phyloP scores from a whole-genome alignment of 805 yeast species.

The Phaffomyces antillensis region DNA sequence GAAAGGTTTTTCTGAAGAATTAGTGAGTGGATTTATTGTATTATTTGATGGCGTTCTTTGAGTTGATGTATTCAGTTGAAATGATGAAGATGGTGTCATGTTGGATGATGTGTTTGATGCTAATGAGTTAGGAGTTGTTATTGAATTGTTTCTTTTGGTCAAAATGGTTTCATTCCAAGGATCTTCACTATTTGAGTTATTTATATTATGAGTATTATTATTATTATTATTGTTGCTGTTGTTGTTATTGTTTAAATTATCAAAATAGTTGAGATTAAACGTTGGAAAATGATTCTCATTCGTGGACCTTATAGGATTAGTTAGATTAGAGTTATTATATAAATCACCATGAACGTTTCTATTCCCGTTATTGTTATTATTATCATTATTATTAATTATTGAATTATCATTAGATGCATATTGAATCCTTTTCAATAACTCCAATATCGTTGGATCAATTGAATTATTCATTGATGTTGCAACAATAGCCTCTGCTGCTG shows the following conservation, averaged over 20 bases:
- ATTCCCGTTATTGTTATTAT: conserved; percentile 6
- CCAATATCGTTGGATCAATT: conserved; percentile 58
- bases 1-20: conserved; percentile 32
- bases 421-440: conserved; percentile 50
- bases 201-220: not conserved
- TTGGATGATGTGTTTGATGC: conserved; percentile 1
- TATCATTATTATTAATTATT: not conserved
- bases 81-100: conserved; percentile 1
- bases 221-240: not conserved
- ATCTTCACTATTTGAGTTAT: not conserved
- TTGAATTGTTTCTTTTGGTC: not conserved
- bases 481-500: conserved; percentile 57
- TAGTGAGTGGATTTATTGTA: too few relatives aligned
- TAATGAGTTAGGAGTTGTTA: conserved; percentile 2
- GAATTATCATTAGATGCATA: conserved; percentile 30
- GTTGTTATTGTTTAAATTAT: conserved; percentile 13
- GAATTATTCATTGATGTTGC: conserved; percentile 41
- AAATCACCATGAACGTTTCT: conserved; percentile 4
- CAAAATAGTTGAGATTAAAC: conserved; percentile 24
- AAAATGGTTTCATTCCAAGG: not conserved
- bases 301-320: conserved; percentile 5
- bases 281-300: conserved; percentile 17
- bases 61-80: not conserved
- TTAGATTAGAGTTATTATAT: not conserved
- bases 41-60: conserved; percentile 1